Evolutionary conservation across 345 rosid genomes (phyloP), one percentile per base, ranked within the genome.

Genomic region (Combretum micranthum): DNA sequence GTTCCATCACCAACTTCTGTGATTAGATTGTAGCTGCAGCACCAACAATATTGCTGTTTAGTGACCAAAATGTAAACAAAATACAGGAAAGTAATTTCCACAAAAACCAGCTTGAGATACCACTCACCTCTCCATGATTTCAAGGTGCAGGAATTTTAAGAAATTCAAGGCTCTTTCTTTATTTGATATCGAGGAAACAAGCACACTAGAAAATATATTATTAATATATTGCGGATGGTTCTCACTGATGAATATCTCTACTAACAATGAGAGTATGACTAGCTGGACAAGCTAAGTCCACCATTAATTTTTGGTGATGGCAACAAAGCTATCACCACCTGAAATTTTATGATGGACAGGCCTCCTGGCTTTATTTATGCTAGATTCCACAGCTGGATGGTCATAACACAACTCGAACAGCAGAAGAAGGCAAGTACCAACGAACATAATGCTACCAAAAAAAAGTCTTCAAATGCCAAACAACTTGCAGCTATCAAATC

Each of bases 1-100:
- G 96, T 79, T 69, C 97, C 97, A 63, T 85, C 91, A 71, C 97
- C 97, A 61, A 90, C 89, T 73, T 87, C 96, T 75, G 79, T 83
- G 52, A 80, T 75, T 15, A 62, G 25, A 16, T 20, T 22, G 46
- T 53, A 62, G 59, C 66, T 62, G 49, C n/a, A 42, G 37, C 20
- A 39, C 43, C 42, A 13, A 51, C 13, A 39, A 50, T 18, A 22
- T 15, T 11, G 56, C 14, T 42, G 14, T 23, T 4, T 26, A 15
- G 11, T 42, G 50, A 6, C 17, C 47, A 42, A 0, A 47, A 22
- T 18, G 42, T 14, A 17, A 50, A 60, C 9, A 55, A 20, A 32
- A 32, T 11, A 32, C 39, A 32, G 39, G 9, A 32, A 32, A 11
- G 39, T 6, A n/a, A 10, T 19, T 20, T 20, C 5, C 49, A 51